A percentile compares a stretch with the other conserved stretches of the same genome.
Evolutionary conservation across 2,329 filamentous ascomycete species (phyloP).

Genomic region (Macrophomina phaseolina): DNA sequence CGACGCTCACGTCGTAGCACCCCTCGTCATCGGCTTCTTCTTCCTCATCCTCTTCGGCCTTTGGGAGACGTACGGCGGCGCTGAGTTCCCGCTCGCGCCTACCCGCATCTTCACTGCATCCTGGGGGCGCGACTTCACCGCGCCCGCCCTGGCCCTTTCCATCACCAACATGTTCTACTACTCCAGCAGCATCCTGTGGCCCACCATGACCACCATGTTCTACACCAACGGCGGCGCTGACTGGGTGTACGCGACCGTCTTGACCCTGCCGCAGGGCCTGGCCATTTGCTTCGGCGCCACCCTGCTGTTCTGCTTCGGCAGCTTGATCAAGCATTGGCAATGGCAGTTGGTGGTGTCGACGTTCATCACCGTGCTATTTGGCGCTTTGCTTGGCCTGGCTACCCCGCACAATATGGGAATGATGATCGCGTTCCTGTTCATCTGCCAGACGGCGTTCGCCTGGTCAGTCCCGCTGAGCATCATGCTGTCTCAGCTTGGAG

Average conservation of each 20-base stretch:
- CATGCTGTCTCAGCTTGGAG: slow-evolving; percentile 57
- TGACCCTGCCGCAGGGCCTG: slow-evolving; percentile 54
- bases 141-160: slow-evolving; percentile 51
- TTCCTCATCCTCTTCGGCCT: slow-evolving; percentile 38
- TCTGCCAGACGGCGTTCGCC: slow-evolving; percentile 53
- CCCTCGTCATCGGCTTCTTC: slow-evolving; percentile 40
- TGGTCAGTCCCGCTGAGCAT: slow-evolving; percentile 57
- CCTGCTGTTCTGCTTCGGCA: slow-evolving; percentile 50
- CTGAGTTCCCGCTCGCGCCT: slow-evolving; percentile 48
- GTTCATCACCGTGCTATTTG: slow-evolving; percentile 56
- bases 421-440: slow-evolving; percentile 56
- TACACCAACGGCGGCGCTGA: slow-evolving; percentile 46
- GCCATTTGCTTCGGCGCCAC: slow-evolving; percentile 52
- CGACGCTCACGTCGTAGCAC: slow-evolving; percentile 39
- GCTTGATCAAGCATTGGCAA: slow-evolving; percentile 53
- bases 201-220: slow-evolving; percentile 55
- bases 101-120: slow-evolving; percentile 53
- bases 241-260: slow-evolving; percentile 39
- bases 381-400: slow-evolving; percentile 51
- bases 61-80: slow-evolving; percentile 40
- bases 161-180: slow-evolving; percentile 62
- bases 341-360: slow-evolving; percentile 54
- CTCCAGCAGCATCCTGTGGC: slow-evolving; percentile 53
- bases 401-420: slow-evolving; percentile 52
- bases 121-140: slow-evolving; percentile 55